Conservation (phyloP, 2,329 filamentous ascomycete species). For the Tolypocladium guangdongense region DNA sequence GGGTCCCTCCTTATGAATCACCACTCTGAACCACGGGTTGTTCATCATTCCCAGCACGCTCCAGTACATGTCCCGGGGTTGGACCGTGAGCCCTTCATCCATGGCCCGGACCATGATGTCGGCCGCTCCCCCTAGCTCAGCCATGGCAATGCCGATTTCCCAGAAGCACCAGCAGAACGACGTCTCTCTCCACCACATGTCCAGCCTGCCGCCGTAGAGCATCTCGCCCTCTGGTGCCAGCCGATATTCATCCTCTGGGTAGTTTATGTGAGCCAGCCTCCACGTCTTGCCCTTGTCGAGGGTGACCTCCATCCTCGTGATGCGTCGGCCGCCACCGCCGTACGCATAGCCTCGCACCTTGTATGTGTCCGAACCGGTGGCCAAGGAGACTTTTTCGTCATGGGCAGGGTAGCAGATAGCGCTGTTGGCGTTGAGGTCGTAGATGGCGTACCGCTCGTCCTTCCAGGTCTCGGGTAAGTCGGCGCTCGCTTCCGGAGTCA, state of each 20-base stretch:
- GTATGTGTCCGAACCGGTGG: conserved; percentile 42
- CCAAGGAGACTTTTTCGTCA: conserved; percentile 51
- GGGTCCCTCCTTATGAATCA: conserved; percentile 55
- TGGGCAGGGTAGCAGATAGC: conserved; percentile 73
- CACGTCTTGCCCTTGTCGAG: conserved; percentile 75
- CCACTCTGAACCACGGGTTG: conserved; percentile 83
- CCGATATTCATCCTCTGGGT: conserved; percentile 79
- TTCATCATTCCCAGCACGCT: conserved; percentile 96
- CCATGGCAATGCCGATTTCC: conserved; percentile 56
- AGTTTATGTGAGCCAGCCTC: conserved; percentile 65
- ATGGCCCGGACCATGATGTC: conserved; percentile 77
- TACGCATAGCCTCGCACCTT: conserved; percentile 75
- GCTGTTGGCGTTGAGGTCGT: conserved; percentile 82
- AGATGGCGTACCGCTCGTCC: conserved; percentile 86
- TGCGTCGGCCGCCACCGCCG: conserved; percentile 70
- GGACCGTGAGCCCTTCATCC: conserved; percentile 80
- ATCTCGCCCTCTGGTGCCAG: conserved; percentile 42
- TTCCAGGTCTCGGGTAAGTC: conserved; percentile 69
- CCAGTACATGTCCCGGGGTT: conserved; percentile 94
- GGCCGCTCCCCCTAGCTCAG: conserved; percentile 50
- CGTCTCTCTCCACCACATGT: conserved; percentile 71
- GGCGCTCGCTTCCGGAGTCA: conserved; percentile 70
- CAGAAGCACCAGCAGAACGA: conserved; percentile 93
- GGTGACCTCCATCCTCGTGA: conserved; percentile 75
- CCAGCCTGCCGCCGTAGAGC: conserved; percentile 67